Evolutionary conservation across 2,329 filamentous ascomycete genomes (phyloP).

Genomic region (Botryotinia convoluta): DNA sequence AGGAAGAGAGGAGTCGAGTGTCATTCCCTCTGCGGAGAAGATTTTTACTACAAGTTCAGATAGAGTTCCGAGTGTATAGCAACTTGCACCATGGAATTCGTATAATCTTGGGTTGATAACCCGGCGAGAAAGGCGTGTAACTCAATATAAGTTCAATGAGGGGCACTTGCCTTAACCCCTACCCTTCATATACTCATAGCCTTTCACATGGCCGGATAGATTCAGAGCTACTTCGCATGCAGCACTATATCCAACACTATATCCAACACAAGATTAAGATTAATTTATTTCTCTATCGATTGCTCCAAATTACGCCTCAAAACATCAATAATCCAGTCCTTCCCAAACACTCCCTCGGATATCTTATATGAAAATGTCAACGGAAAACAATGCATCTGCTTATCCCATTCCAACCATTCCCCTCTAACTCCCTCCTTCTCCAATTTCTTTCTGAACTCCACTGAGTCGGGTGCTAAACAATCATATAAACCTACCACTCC

Average conservation of each 20-base stretch:
- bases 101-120: not conserved
- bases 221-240: not conserved
- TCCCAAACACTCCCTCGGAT: constrained; percentile 5
- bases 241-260: no score
- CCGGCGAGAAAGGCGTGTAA: not conserved
- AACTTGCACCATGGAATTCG: not conserved
- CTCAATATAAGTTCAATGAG: not conserved
- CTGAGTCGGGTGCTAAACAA: constrained; percentile 24
- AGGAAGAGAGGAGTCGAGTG: no score
- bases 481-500: constrained; percentile 28
- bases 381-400: constrained; percentile 32
- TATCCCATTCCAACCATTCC: constrained; percentile 30
- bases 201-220: not conserved
- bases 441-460: constrained; percentile 26
- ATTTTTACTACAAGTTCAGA: no score
- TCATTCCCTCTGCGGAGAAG: no score
- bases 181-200: not conserved
- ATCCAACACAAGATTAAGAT: not conserved
- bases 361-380: not conserved
- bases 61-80: no score
- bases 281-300: not conserved
- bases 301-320: not conserved
- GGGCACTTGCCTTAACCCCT: not conserved
- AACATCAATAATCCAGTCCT: constrained; percentile 17
- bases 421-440: constrained; percentile 23